Percentiles rank a stretch among this genome's conserved stretches.
These are phyloP conservation scores for Zopfia rhizophila DNA, from an alignment of 2,329 filamentous ascomycete genomes.

Conservation along the genomic window DNA sequence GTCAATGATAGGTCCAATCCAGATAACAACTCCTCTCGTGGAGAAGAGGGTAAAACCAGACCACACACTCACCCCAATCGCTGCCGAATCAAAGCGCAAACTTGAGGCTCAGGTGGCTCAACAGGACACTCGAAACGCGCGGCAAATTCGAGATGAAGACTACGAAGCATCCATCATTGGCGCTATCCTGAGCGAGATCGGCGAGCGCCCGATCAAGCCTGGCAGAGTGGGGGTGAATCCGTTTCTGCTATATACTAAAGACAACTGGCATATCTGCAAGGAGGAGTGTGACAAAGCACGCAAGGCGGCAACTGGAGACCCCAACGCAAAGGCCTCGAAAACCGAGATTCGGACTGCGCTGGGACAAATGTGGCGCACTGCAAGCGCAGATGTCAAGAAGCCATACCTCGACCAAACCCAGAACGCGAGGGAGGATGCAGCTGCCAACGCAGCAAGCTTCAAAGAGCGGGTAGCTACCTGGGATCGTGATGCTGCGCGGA, in stretches of 20 bases:
- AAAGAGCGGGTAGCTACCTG: conserved; percentile 73
- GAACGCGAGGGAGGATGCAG: conserved; percentile 74
- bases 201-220: conserved; percentile 79
- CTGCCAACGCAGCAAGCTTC: conserved; percentile 67
- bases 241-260: conserved; percentile 89
- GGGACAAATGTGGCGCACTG: conserved; percentile 90
- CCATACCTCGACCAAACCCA: conserved; percentile 82
- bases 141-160: conserved; percentile 50
- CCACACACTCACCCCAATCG: conserved; percentile 19
- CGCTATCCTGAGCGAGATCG: conserved; percentile 70
- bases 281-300: conserved; percentile 75
- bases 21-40: conserved; percentile 78
- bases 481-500: conserved; percentile 71
- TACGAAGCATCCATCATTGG: conserved; percentile 68
- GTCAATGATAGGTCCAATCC: conserved; percentile 81
- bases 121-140: conserved; percentile 31
- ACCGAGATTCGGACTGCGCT: conserved; percentile 85
- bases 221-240: conserved; percentile 81
- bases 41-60: conserved; percentile 64
- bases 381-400: conserved; percentile 73
- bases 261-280: conserved; percentile 71
- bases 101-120: conserved; percentile 27
- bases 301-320: conserved; percentile 70
- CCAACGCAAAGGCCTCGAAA: conserved; percentile 72
- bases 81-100: conserved; percentile 36